These are phyloP conservation scores for Crotalaria pallida DNA, from an alignment of 306 rosid genomes.

Conservation along the genomic window DNA sequence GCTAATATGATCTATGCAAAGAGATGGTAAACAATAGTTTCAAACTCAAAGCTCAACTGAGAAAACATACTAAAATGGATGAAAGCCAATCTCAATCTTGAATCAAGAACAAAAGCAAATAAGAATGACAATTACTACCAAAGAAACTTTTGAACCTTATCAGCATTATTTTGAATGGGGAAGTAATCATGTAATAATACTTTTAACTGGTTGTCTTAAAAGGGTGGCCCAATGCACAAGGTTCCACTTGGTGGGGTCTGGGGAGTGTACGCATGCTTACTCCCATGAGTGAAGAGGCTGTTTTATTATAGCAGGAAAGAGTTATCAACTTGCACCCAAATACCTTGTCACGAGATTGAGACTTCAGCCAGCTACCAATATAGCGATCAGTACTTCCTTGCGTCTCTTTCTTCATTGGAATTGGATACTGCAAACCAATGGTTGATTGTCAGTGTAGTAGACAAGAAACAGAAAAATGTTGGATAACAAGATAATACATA, in stretches of 20 bases:
- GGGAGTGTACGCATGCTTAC: too few species aligned
- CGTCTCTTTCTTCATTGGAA: conserved; percentile 83
- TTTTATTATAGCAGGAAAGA: not conserved
- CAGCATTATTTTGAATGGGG: not conserved
- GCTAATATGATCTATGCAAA: conserved; percentile 63
- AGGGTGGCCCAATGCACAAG: not conserved
- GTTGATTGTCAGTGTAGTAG: not conserved
- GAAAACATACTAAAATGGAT: not conserved
- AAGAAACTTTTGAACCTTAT: not conserved
- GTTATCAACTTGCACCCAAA: conserved; percentile 7
- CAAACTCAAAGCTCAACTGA: conserved; percentile 4
- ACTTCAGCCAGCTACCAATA: conserved; percentile 78
- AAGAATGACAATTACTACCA: not conserved
- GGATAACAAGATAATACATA: not conserved
- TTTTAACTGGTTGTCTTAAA: not conserved
- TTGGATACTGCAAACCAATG: conserved; percentile 61
- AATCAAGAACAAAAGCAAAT: not conserved
- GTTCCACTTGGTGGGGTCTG: too few species aligned
- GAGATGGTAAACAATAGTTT: conserved; percentile 11
- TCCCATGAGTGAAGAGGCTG: too few species aligned
- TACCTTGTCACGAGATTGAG: conserved; percentile 87
- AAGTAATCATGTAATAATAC: not conserved
- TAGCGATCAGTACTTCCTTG: conserved; percentile 79
- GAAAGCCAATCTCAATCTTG: conserved; percentile 15
- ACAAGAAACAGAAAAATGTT: not conserved